Percentiles rank a stretch among this genome's conserved stretches.
These are phyloP conservation scores for Posidonia australis DNA, from an alignment of 106 monocot species.

Conservation along the genomic window DNA sequence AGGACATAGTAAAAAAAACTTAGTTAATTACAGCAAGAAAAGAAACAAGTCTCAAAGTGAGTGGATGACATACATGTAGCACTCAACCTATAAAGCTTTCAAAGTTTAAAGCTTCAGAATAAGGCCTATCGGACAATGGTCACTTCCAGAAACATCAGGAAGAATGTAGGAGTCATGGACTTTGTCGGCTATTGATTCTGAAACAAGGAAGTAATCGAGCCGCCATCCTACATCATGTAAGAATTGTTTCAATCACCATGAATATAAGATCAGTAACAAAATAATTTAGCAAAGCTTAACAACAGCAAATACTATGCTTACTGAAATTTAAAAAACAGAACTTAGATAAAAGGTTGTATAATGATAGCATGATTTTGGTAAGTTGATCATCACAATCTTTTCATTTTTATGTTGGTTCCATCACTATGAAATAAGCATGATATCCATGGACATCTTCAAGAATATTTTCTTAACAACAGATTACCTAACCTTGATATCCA, in stretches of 20 bases:
- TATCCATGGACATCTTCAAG: no score
- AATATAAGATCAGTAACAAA: not conserved
- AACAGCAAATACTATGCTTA: not conserved
- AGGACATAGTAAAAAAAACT: no score
- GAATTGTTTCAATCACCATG: not conserved
- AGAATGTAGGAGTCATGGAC: slow-evolving; percentile 85
- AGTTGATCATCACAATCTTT: no score
- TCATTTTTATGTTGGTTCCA: no score
- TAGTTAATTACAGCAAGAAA: no score
- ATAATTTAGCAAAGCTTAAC: not conserved
- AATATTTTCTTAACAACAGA: no score
- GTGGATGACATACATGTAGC: not conserved
- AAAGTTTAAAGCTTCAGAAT: slow-evolving; percentile 61
- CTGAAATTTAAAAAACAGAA: no score
- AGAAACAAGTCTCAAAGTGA: no score
- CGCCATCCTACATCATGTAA: slow-evolving; percentile 55
- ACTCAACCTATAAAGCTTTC: slow-evolving; percentile 6
- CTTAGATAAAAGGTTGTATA: no score
- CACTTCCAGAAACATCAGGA: slow-evolving; percentile 71
- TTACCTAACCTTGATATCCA: no score
- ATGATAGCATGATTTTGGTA: no score
- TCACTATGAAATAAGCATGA: no score
- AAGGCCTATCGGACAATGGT: slow-evolving; percentile 83
- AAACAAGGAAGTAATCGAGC: slow-evolving; percentile 87
- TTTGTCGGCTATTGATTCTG: slow-evolving; percentile 52